Base-by-base conservation (phyloP, 805 yeast species). In the Teunomyces aglyptinius region DNA sequence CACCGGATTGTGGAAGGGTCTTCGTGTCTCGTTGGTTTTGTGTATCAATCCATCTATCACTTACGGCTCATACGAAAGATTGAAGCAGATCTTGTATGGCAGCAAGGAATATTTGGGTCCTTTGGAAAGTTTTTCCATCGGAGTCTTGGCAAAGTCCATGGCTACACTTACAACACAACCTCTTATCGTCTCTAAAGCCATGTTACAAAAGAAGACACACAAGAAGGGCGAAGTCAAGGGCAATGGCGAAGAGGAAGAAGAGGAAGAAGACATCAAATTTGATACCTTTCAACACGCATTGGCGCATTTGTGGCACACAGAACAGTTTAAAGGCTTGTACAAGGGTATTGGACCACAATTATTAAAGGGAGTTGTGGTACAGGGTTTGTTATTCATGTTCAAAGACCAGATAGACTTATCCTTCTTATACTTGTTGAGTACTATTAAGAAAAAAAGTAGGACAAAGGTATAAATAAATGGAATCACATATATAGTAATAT, bases 1-100 rank as follows among this genome's bases (percentile, higher is more conserved):
- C 31, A 63, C 76, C 16, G 92, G 92, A 0, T 78, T 87, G 49
- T 89, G 96, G 96, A 77, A 82, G 53, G 96, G 96, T 0, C 75
- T 89, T 47, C 85, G 88, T 63, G 96, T 89, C 6, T 81, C 89
- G 6, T 64, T 88, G 57, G 85, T 88, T 8, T 75, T 89, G 43
- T 88, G 92, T 15, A 71, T 85, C 42, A 89, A 89, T 66, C 96
- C 96, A 2, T 83, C 94, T 33, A 89, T 89, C 60, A 89, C 96
- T 2, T 89, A 88, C 60, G 92, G 95, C 6, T 75, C 89, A 3
- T 85, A 80, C 63, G 90, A 86, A 61, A 76, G 88, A 53, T 72
- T 88, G 54, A 82, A 78, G 59, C 71, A 71, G 38, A 54, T 78
- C 2, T 58, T 85, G 34, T 81, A 67, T 65, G 67, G 68, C 38